Base-by-base conservation (phyloP, 2,329 filamentous ascomycete species). In the Periglandula ipomoeae region DNA sequence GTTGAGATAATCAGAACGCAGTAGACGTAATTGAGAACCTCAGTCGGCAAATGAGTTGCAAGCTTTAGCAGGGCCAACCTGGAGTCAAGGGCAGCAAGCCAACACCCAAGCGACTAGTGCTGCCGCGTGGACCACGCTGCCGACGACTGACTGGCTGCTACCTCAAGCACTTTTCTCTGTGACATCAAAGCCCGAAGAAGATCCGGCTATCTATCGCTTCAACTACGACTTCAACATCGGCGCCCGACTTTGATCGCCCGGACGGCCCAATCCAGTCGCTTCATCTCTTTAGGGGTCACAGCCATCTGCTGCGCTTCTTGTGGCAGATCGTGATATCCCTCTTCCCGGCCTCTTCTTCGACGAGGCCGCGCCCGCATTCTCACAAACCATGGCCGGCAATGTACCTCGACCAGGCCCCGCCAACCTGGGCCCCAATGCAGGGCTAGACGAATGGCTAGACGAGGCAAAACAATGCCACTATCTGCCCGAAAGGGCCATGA, bases 381-480 rank as follows among this genome's bases (percentile, higher is more conserved):
- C 56, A 53, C 52, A 56, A 54, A 55, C 47, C 50, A 67, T 75
- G 73, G 59, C 70, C 52, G 58, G 61, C 53, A 70, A 56, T 49
- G 79, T 96, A 58, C 91, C 93, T 50, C 87, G 91, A 72, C 91
- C 91, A 50, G 91, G 91, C 47, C 90, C 91, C 50, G 91, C 91
- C 51, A 89, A 86, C 59, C 74, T 97, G 56, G 82, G 82, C 54
- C 81, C 86, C 50, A 87, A 88, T 65, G 87, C 90, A 35, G 89
- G 89, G 13, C 82, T 94, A 30, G 89, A 96, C 66, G 90, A 97
- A 71, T 98, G 93, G 93, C 78, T 98, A 27, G 87, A 93, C 64
- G 87, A 94, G 68, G 93, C 93, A 40, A 96, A 95, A 70, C 87
- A 93, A 69, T 97, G 93, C 72, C 93, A 95, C 67, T 96, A 97